Evolutionary conservation across 208 protist genomes (phyloP).

Genomic region (Leptomonas pyrrhocoris): DNA sequence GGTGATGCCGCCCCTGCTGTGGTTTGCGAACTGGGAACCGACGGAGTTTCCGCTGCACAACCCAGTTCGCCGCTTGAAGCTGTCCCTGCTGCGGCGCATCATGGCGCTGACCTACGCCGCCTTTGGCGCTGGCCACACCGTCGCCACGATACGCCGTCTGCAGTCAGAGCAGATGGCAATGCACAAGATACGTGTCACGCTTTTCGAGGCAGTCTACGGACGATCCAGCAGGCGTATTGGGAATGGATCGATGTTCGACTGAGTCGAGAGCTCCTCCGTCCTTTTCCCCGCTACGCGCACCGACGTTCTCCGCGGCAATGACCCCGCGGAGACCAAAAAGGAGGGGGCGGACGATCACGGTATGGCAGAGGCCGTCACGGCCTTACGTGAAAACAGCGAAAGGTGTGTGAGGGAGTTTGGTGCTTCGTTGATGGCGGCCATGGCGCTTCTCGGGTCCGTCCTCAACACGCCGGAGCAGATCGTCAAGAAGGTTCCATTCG

Average conservation of each 20-base stretch:
- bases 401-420: conserved; percentile 34
- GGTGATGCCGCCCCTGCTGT: conserved; percentile 41
- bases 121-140: conserved; percentile 33
- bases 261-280: too few species aligned
- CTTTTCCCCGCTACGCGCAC: too few species aligned
- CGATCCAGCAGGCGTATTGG: too few species aligned
- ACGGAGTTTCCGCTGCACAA: conserved; percentile 41
- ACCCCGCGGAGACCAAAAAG: not conserved
- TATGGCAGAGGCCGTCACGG: conserved; percentile 1
- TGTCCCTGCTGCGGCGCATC: conserved; percentile 44
- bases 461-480: conserved; percentile 38
- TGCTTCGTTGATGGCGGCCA: conserved; percentile 16
- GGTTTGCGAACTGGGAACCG: conserved; percentile 53
- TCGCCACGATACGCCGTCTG: conserved; percentile 18
- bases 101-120: conserved; percentile 50
- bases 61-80: conserved; percentile 46
- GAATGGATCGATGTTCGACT: too few species aligned
- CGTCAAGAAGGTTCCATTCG: conserved; percentile 39
- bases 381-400: conserved; percentile 32
- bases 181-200: conserved; percentile 21
- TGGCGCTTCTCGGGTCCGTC: conserved; percentile 24
- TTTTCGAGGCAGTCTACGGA: conserved; percentile 16
- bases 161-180: conserved; percentile 36
- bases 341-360: not conserved
- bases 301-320: too few species aligned